A percentile compares a stretch with the other conserved stretches of the same genome.
These are phyloP conservation scores for Acacia acuminata DNA, from an alignment of 306 rosid species.

Conservation along the genomic window DNA sequence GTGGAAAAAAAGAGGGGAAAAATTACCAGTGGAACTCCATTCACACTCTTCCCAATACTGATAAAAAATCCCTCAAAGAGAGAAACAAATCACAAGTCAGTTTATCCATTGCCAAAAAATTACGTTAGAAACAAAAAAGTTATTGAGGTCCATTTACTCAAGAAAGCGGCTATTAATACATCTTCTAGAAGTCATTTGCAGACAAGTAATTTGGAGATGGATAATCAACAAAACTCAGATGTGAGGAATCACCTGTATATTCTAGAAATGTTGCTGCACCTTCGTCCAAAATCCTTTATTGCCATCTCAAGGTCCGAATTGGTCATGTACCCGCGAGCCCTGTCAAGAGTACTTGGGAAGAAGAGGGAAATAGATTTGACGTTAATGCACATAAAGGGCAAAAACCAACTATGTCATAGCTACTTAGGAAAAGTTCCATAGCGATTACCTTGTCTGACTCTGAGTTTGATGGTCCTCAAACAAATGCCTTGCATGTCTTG, in stretches of 20 bases:
- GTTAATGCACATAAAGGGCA: slow-evolving; percentile 10
- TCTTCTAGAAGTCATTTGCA: background rate
- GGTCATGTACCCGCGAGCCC: slow-evolving; percentile 73
- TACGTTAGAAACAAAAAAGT: slow-evolving; percentile 1
- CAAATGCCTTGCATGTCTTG: slow-evolving; percentile 55
- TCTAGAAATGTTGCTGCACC: slow-evolving; percentile 83
- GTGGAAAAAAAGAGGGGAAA: background rate
- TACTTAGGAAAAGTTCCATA: slow-evolving; percentile 4
- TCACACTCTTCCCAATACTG: slow-evolving; percentile 93
- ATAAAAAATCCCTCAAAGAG: slow-evolving; percentile 67
- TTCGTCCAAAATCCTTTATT: slow-evolving; percentile 57
- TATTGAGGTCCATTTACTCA: slow-evolving; percentile 15
- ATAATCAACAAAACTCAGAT: slow-evolving; percentile 26
- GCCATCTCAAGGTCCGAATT: slow-evolving; percentile 78
- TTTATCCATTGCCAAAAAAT: slow-evolving; percentile 28
- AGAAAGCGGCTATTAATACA: background rate
- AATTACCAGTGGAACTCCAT: slow-evolving; percentile 91
- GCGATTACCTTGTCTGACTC: slow-evolving; percentile 49
- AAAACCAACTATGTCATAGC: background rate
- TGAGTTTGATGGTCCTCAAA: slow-evolving; percentile 38
- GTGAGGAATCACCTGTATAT: slow-evolving; percentile 83
- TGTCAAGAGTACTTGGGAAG: slow-evolving; percentile 39
- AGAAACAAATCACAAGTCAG: slow-evolving; percentile 62
- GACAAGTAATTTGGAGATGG: slow-evolving; percentile 24
- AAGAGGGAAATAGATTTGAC: background rate